A percentile compares a stretch with the other conserved stretches of the same genome.
These are phyloP conservation scores for Phialemoniopsis sp. DNA, from an alignment of 2,329 filamentous ascomycete species.

Conservation along the genomic window DNA sequence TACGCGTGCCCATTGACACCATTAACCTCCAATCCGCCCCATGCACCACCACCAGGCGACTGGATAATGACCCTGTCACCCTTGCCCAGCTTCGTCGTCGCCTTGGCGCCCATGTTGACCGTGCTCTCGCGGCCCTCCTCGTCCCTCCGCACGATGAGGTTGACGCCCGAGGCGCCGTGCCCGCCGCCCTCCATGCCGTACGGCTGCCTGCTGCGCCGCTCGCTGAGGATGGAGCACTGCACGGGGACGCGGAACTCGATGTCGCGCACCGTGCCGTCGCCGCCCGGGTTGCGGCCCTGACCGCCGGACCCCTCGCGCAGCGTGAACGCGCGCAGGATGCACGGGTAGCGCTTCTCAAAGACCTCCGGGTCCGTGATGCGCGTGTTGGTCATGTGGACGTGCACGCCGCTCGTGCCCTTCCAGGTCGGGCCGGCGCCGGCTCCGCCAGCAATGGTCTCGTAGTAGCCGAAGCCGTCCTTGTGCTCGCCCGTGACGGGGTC, in stretches of 20 bases:
- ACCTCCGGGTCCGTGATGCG: constrained; percentile 25
- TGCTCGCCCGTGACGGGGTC: constrained; percentile 14
- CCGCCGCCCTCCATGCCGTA: constrained; percentile 27
- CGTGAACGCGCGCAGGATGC: constrained; percentile 22
- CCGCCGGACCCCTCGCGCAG: constrained; percentile 24
- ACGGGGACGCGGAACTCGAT: constrained; percentile 26
- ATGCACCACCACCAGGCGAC: too few relatives aligned
- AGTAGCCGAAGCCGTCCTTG: constrained; percentile 19
- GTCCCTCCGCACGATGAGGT: constrained; percentile 10
- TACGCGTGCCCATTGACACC: too few relatives aligned
- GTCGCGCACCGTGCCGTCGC: constrained; percentile 26
- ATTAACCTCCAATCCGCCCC: too few relatives aligned
- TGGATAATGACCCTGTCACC: too few relatives aligned
- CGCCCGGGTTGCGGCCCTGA: constrained; percentile 20
- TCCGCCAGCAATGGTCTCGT: constrained; percentile 27
- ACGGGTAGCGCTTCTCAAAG: constrained; percentile 27
- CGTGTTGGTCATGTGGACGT: constrained; percentile 26
- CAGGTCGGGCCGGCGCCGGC: constrained; percentile 23
- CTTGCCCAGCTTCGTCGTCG: too few relatives aligned
- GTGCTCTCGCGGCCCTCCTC: too few relatives aligned
- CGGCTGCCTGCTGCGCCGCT: constrained; percentile 24
- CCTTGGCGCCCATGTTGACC: too few relatives aligned
- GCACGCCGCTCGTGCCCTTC: constrained; percentile 20
- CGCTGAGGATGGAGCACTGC: constrained; percentile 28
- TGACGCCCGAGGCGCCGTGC: constrained; percentile 11